These are phyloP conservation scores for Immersiella caudata DNA, from an alignment of 495 filamentous ascomycete genomes.

Conservation along the genomic window DNA sequence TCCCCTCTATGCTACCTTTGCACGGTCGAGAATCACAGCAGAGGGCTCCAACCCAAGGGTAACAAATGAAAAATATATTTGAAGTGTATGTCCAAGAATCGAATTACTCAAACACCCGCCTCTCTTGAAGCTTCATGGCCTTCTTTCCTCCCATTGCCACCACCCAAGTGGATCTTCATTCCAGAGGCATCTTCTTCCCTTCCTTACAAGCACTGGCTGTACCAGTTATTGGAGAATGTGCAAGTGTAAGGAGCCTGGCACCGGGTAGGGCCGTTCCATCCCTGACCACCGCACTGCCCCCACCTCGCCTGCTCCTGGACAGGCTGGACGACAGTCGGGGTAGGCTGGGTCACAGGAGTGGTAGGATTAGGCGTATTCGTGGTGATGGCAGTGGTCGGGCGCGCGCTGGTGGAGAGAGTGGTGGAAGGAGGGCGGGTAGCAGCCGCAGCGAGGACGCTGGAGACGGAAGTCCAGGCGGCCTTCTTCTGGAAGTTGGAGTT, in stretches of 20 bases:
- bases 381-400: constrained; percentile 5
- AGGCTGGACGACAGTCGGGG: constrained; percentile 23
- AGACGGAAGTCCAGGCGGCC: constrained; percentile 53
- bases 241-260: constrained; percentile 49
- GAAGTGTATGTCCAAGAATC: neutral
- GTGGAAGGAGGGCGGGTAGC: constrained; percentile 32
- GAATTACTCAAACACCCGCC: neutral
- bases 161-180: neutral
- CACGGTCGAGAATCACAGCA: neutral
- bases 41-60: too few relatives aligned
- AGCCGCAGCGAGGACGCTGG: constrained; percentile 39
- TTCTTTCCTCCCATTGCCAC: neutral
- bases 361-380: constrained; percentile 9
- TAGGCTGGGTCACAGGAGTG: constrained; percentile 16
- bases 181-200: neutral
- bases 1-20: neutral
- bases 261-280: constrained; percentile 43
- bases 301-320: constrained; percentile 29
- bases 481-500: constrained; percentile 55
- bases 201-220: constrained; percentile 45
- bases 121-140: neutral
- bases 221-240: constrained; percentile 42
- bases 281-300: constrained; percentile 48
- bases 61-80: neutral
- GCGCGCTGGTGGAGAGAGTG: constrained; percentile 26